Evolutionary conservation across 176 grass and related monocot species (phyloP).

Genomic region (Elymus sibiricus): DNA sequence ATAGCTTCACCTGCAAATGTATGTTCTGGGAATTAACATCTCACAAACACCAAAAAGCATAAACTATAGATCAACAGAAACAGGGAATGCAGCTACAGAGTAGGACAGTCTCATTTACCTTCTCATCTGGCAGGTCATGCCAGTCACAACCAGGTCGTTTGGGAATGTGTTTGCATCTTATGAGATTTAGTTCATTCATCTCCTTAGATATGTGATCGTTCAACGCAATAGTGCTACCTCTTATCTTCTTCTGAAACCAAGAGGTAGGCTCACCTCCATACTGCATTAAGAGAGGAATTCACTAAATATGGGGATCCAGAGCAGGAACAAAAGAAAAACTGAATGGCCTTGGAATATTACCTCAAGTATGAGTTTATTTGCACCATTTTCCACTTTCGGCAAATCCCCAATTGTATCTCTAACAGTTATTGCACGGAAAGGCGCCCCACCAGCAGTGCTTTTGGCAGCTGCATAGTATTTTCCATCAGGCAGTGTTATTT

Average conservation of each 20-base stretch:
- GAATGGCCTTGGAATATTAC: conserved; percentile 29
- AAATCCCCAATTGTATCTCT: conserved; percentile 88
- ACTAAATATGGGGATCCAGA: neutral
- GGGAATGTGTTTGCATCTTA: conserved; percentile 88
- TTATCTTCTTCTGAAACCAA: conserved; percentile 96
- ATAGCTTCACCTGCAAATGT: conserved; percentile 77
- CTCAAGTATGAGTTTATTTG: conserved; percentile 66
- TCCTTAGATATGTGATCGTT: conserved; percentile 99
- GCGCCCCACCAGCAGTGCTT: conserved; percentile 83
- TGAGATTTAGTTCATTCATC: conserved; percentile 97
- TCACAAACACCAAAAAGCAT: neutral
- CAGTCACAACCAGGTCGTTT: conserved; percentile 89
- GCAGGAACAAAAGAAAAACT: conserved; percentile 3
- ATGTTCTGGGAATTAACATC: neutral
- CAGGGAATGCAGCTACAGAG: neutral
- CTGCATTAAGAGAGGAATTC: conserved; percentile 41
- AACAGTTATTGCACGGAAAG: conserved; percentile 88
- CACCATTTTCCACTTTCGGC: conserved; percentile 74
- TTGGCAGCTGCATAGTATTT: conserved; percentile 65
- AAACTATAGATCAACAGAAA: conserved; percentile 2
- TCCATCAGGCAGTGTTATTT: conserved; percentile 75
- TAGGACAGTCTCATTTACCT: conserved; percentile 41
- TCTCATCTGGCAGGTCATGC: conserved; percentile 94
- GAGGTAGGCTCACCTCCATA: conserved; percentile 73
- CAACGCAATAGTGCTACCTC: conserved; percentile 57